A percentile compares a stretch with the other conserved stretches of the same genome.
Conservation (phyloP, 164 flowering plant genomes). For the Taxillus chinensis region DNA sequence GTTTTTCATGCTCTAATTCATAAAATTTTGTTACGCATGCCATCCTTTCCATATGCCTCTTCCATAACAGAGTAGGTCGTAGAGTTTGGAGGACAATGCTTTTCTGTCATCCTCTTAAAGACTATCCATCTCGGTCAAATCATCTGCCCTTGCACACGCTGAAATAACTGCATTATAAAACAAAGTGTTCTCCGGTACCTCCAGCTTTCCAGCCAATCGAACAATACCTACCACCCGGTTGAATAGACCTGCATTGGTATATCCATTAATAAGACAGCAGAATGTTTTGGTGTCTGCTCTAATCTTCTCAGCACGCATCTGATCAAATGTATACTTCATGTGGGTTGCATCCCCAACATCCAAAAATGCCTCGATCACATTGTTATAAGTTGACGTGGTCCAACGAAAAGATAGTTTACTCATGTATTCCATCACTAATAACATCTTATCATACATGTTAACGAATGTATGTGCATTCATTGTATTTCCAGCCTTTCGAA, state of each 20-base stretch:
- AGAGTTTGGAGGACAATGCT: conserved; percentile 41
- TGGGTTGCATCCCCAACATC: conserved; percentile 82
- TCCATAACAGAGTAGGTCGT: conserved; percentile 61
- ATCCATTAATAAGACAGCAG: conserved; percentile 80
- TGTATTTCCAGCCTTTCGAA: too few species aligned
- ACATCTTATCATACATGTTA: conserved; percentile 85
- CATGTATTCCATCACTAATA: conserved; percentile 95
- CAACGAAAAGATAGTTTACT: conserved; percentile 86
- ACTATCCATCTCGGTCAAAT: conserved; percentile 93
- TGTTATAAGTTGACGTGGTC: conserved; percentile 94
- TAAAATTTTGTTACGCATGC: conserved; percentile 77
- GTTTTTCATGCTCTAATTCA: conserved; percentile 64
- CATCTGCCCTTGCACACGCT: conserved; percentile 89
- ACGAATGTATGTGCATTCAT: too few species aligned
- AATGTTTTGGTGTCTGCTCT: conserved; percentile 82
- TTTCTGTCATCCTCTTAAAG: conserved; percentile 67
- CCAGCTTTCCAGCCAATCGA: conserved; percentile 71
- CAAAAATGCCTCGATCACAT: conserved; percentile 83
- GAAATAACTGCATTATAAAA: conserved; percentile 73
- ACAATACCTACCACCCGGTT: conserved; percentile 71
- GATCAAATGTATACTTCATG: conserved; percentile 90
- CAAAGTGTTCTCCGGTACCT: conserved; percentile 65
- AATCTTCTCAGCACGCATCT: conserved; percentile 89
- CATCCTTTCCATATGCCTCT: conserved; percentile 70
- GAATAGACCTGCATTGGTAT: conserved; percentile 76